Conservation (phyloP, 2,329 filamentous ascomycete species). For the Mariannaea sp. region DNA sequence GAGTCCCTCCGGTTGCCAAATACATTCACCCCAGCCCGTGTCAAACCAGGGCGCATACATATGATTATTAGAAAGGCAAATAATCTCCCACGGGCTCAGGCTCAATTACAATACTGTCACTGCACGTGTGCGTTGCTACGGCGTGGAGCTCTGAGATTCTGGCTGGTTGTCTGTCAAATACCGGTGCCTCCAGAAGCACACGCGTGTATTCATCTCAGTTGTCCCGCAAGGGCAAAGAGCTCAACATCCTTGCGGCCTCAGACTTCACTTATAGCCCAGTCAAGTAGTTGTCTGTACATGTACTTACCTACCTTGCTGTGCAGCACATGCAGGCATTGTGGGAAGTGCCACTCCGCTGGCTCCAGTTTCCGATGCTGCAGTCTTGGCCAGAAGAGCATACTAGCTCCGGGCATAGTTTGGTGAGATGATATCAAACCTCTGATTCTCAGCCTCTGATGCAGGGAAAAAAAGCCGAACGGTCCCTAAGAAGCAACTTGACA, state of each 20-base stretch:
- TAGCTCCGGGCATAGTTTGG: not conserved
- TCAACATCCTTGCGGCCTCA: not conserved
- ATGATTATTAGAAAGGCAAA: slow-evolving; percentile 4
- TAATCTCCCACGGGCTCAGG: not conserved
- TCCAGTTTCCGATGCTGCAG: not conserved
- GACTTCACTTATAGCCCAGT: not conserved
- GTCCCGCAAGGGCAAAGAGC: not conserved
- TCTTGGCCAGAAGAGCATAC: not conserved
- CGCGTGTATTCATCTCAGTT: not conserved
- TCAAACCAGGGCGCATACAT: no score
- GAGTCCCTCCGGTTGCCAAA: not conserved
- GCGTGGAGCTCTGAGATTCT: not conserved
- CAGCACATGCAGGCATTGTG: not conserved
- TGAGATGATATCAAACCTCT: slow-evolving; percentile 6
- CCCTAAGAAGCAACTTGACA: slow-evolving; percentile 13
- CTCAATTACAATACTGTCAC: not conserved
- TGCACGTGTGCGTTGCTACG: no score
- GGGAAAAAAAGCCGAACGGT: slow-evolving; percentile 20
- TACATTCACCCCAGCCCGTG: slow-evolving; percentile 8
- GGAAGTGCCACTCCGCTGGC: not conserved
- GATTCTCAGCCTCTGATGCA: slow-evolving; percentile 22
- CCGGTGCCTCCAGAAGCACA: no score
- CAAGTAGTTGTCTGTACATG: no score
- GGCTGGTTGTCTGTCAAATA: not conserved
- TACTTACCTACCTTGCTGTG: no score